A percentile compares a stretch with the other conserved stretches of the same genome.
Evolutionary conservation across 257 asterid species (phyloP).

Genomic region (Solanum etuberosum): DNA sequence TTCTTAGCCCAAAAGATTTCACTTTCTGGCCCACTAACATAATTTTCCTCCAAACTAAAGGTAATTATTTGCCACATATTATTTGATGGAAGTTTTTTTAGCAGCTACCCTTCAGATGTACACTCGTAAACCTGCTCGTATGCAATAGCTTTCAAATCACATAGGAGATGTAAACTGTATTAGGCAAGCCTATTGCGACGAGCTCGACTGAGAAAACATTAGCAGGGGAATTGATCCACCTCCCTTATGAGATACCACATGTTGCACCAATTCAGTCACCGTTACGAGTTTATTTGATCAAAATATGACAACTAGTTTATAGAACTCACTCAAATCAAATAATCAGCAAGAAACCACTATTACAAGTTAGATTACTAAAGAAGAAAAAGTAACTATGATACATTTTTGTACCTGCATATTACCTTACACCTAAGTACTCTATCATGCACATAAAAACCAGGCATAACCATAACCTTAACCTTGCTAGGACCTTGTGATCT

Average conservation of each 20-base stretch:
- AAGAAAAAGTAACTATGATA: background rate
- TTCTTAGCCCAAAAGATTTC: background rate
- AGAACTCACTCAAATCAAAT: background rate
- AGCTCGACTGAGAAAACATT: too few species aligned
- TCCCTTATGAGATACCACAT: background rate
- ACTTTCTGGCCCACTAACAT: background rate
- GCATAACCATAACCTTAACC: slow-evolving; percentile 85
- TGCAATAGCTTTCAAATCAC: background rate
- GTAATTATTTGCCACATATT: background rate
- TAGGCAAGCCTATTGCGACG: too few species aligned
- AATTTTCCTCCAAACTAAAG: background rate
- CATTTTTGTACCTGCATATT: slow-evolving; percentile 61
- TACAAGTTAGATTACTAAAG: background rate
- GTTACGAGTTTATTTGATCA: background rate
- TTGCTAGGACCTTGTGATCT: slow-evolving; percentile 37
- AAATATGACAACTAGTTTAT: background rate
- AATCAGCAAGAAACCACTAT: background rate
- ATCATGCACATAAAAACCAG: slow-evolving; percentile 80
- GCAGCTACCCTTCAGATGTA: fast-evolving
- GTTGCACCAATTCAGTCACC: too few species aligned
- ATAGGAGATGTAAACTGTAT: background rate
- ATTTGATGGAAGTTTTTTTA: background rate
- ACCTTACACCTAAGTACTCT: slow-evolving; percentile 77
- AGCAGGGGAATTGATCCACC: background rate
- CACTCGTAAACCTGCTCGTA: background rate